Percentiles rank a stretch among this genome's conserved stretches.
Conservation (phyloP, 192 early-diverging fungal genomes). For the Backusella morwellensis region DNA sequence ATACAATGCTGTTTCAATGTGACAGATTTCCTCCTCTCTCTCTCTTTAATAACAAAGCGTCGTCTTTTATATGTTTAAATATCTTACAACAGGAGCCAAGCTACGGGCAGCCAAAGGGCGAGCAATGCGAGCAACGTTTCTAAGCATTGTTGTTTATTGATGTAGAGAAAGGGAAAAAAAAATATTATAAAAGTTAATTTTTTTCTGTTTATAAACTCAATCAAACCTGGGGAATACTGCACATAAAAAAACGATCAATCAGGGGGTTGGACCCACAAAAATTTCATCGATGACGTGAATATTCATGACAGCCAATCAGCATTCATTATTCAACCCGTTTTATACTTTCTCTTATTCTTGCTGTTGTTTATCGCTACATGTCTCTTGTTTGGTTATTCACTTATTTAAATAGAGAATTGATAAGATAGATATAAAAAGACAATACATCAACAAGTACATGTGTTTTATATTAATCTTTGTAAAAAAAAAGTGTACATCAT, state of each 20-base stretch:
- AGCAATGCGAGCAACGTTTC: conserved; percentile 51
- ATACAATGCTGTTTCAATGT: not conserved
- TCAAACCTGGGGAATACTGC: not conserved
- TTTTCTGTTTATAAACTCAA: conserved; percentile 1
- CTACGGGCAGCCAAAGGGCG: conserved; percentile 45
- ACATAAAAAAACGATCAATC: not conserved
- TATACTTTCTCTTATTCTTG: too few relatives aligned
- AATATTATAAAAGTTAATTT: not conserved
- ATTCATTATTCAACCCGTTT: not conserved
- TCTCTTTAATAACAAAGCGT: not conserved
- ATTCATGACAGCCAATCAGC: not conserved
- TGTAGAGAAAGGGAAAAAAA: conserved; percentile 7
- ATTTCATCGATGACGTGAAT: conserved; percentile 7
- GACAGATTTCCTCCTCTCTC: not conserved
- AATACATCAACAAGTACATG: too few relatives aligned
- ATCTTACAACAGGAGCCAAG: conserved; percentile 47
- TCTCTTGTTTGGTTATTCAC: too few relatives aligned
- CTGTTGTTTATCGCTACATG: too few relatives aligned
- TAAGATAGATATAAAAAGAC: too few relatives aligned
- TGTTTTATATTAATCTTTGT: too few relatives aligned
- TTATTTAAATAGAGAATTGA: too few relatives aligned
- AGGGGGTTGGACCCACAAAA: not conserved
- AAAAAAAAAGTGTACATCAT: too few relatives aligned
- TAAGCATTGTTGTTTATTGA: conserved; percentile 39
- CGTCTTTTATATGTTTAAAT: not conserved